Evolutionary conservation across 345 rosid species (phyloP).

Genomic region (Nephelium lappaceum): DNA sequence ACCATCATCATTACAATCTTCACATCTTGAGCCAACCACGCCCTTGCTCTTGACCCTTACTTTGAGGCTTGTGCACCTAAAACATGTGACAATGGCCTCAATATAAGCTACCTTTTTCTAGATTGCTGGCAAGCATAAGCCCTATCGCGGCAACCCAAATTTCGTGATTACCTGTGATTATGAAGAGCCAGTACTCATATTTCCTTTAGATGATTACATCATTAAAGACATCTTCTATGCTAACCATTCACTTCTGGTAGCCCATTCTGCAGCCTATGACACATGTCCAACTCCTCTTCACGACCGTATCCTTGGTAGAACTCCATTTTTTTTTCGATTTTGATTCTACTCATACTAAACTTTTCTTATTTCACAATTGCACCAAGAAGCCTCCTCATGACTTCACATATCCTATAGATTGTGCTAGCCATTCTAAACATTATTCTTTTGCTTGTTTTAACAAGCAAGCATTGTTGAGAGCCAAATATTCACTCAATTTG

Average conservation of each 20-base stretch:
- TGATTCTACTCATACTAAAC: slow-evolving; percentile 13
- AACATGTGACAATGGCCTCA: no score
- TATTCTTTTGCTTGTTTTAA: slow-evolving; percentile 44
- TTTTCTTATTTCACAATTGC: slow-evolving; percentile 56
- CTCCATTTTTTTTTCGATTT: slow-evolving; percentile 54
- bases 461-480: not conserved
- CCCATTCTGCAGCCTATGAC: slow-evolving; percentile 37
- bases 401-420: slow-evolving; percentile 27
- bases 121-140: no score
- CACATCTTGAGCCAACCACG: no score
- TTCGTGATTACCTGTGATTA: no score
- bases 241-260: slow-evolving; percentile 34
- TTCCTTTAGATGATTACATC: slow-evolving; percentile 45
- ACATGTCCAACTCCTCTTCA: slow-evolving; percentile 44
- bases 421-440: slow-evolving; percentile 30
- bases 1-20: no score
- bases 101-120: no score
- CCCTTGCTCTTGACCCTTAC: no score
- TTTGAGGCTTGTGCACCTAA: no score
- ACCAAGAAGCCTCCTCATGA: slow-evolving; percentile 2
- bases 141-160: no score
- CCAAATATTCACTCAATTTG: slow-evolving; percentile 8
- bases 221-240: slow-evolving; percentile 43
- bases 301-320: slow-evolving; percentile 45
- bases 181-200: slow-evolving; percentile 46